Base-by-base conservation (phyloP, 768 basidiomycete genomes). In the Termitomyces sp. region DNA sequence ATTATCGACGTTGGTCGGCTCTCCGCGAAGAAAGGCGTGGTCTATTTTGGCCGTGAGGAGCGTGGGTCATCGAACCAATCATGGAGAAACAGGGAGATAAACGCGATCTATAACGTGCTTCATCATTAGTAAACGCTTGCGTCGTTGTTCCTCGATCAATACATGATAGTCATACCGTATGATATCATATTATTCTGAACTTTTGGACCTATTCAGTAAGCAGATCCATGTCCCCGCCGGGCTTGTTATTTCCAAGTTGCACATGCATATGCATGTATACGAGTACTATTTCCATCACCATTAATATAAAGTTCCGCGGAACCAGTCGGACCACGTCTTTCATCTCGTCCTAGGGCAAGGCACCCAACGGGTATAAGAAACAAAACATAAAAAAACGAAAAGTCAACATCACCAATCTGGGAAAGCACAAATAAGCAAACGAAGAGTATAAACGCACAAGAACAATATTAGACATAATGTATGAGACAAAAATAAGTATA, bases 401-500 rank as follows among this genome's bases (percentile, higher is more conserved):
- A 36, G 43, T 47, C 10, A 7, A 56, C 17, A 12, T 15, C 7
- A 36, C 34, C 20, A 37, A 20, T 20, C 34, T n/a, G 7, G 37
- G 37, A 51, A 62, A 57, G 12, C 29, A 49, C 14, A 56, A 40
- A 10, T 17, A 25, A 53, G 15, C n/a, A 31, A 48, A 47, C 20
- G 37, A 59, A 60, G 25, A 48, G 48, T 56, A 56, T 9, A 12
- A 56, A 10, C 38, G 25, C 37, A 40, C n/a, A 38, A 50, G 32
- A 31, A 52, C 38, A 53, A 60, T 59, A 56, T 57, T 61, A 62
- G 56, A 57, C 34, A 63, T 59, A 61, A 58, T 53, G 49, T 62
- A 69, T 48, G 47, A 63, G 29, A 3, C 12, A 42, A n/a, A 57
- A 52, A 25, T 25, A 59, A 49, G 34, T 52, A 50, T 46, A 54